These are phyloP conservation scores for Tarenaya hassleriana DNA, from an alignment of 345 rosid genomes.

Conservation along the genomic window DNA sequence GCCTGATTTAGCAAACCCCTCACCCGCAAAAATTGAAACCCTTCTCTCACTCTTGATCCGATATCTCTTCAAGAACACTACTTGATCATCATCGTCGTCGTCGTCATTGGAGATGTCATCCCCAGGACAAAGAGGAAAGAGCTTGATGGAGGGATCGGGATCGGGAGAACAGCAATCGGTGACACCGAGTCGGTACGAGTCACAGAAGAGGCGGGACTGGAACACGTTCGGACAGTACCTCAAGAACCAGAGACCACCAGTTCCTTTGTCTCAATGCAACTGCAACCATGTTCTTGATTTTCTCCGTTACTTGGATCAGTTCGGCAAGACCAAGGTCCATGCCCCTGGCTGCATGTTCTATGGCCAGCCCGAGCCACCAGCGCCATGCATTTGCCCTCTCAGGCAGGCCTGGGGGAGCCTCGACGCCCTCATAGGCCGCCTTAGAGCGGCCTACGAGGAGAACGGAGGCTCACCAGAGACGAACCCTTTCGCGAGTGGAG, in stretches of 20 bases:
- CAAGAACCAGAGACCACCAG: conserved; percentile 64
- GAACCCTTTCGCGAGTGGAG: conserved; percentile 74
- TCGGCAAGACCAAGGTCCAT: conserved; percentile 78
- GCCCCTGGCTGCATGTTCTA: conserved; percentile 68
- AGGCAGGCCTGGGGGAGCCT: conserved; percentile 94
- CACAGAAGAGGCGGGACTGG: conserved; percentile 79
- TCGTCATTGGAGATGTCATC: conserved; percentile 26
- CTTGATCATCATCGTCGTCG: conserved; percentile 17
- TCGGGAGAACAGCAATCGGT: conserved; percentile 31
- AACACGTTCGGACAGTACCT: conserved; percentile 73
- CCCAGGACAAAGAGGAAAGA: conserved; percentile 32
- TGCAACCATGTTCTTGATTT: conserved; percentile 64
- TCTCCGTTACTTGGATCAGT: conserved; percentile 69
- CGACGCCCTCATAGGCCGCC: conserved; percentile 85
- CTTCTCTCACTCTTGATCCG: conserved; percentile 14
- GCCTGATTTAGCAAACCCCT: conserved; percentile 18
- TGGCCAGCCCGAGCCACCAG: conserved; percentile 89
- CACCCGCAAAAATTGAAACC: conserved; percentile 17
- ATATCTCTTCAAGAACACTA: neutral
- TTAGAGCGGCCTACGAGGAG: conserved; percentile 85
- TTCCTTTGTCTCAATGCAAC: conserved; percentile 55
- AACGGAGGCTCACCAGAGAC: conserved; percentile 73
- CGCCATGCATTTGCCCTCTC: conserved; percentile 80
- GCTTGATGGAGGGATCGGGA: conserved; percentile 26
- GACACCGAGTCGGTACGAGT: conserved; percentile 67